phyloP scores from a whole-genome alignment of 805 yeast genomes.

The Groenewaldozyma tartarivorans region DNA sequence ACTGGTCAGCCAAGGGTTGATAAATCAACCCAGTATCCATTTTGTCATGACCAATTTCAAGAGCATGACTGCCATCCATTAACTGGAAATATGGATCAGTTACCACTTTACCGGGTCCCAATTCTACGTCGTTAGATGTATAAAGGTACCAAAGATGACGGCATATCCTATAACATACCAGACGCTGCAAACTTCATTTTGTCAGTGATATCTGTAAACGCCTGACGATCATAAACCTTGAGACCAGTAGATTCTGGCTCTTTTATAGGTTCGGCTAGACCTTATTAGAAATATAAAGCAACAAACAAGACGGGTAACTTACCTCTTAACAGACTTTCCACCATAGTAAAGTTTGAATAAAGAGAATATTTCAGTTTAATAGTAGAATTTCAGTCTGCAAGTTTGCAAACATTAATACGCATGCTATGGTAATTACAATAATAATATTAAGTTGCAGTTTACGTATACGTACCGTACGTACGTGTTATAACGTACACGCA shows the following conservation, averaged over 20 bases:
- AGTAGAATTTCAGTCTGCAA: neutral
- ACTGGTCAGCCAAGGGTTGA: constrained; percentile 34
- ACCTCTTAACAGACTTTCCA: neutral
- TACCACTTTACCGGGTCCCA: constrained; percentile 47
- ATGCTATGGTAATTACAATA: too few relatives aligned
- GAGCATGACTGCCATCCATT: constrained; percentile 78
- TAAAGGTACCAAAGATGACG: neutral
- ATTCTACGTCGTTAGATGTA: constrained; percentile 3
- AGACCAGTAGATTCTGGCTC: constrained; percentile 11
- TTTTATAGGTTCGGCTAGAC: neutral
- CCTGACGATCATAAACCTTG: constrained; percentile 22
- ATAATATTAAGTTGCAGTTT: too few relatives aligned
- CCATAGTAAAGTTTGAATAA: neutral
- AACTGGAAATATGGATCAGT: constrained; percentile 54
- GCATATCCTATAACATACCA: neutral
- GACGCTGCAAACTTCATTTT: constrained; percentile 16
- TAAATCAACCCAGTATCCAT: constrained; percentile 71
- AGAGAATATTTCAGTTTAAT: neutral
- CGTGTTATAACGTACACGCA: too few relatives aligned
- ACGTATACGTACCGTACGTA: too few relatives aligned
- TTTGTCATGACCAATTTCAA: constrained; percentile 53
- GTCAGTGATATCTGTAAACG: constrained; percentile 23
- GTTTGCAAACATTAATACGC: neutral
- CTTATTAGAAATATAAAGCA: neutral
- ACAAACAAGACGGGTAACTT: neutral